Conservation (phyloP, 371 early-diverging fungal species). For the Syncephalastrum racemosum region DNA sequence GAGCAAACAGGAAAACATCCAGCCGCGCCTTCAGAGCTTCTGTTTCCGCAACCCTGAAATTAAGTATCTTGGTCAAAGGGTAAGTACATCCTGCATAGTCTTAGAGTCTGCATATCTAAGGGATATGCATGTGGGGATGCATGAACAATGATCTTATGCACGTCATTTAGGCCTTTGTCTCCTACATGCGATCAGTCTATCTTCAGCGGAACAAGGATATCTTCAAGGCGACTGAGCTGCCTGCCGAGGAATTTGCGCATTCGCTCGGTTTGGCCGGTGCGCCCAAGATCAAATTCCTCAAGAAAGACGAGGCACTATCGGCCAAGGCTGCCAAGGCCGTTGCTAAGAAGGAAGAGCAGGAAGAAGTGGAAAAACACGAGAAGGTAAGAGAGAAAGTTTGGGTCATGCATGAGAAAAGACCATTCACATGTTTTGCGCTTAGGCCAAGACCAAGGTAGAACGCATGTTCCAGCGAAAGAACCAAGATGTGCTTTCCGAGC, state of each 20-base stretch:
- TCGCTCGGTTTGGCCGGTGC: slow-evolving; percentile 92
- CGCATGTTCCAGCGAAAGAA: slow-evolving; percentile 93
- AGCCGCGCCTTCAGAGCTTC: slow-evolving; percentile 80
- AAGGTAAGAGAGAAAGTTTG: slow-evolving; percentile 21
- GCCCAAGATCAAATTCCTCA: slow-evolving; percentile 90
- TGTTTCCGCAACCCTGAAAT: slow-evolving; percentile 94
- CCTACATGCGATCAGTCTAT: slow-evolving; percentile 90
- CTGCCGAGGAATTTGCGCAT: slow-evolving; percentile 84
- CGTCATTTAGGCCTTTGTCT: slow-evolving; percentile 77
- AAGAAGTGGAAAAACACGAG: slow-evolving; percentile 39
- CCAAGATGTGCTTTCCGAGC: slow-evolving; percentile 85
- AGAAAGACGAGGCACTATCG: slow-evolving; percentile 37
- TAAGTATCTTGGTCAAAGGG: slow-evolving; percentile 93
- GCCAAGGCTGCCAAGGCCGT: slow-evolving; percentile 28
- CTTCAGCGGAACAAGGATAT: slow-evolving; percentile 86
- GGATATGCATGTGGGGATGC: not conserved
- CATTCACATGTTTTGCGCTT: slow-evolving; percentile 1
- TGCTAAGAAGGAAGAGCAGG: slow-evolving; percentile 34
- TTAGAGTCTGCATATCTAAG: too few species aligned
- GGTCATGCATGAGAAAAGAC: not conserved
- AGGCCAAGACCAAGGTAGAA: slow-evolving; percentile 79
- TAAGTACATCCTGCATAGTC: slow-evolving; percentile 8
- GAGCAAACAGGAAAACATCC: slow-evolving; percentile 74
- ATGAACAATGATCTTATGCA: not conserved
- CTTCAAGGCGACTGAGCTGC: slow-evolving; percentile 84